phyloP scores from a whole-genome alignment of 768 basidiomycete genomes.

The Fomitopsis serialis region DNA sequence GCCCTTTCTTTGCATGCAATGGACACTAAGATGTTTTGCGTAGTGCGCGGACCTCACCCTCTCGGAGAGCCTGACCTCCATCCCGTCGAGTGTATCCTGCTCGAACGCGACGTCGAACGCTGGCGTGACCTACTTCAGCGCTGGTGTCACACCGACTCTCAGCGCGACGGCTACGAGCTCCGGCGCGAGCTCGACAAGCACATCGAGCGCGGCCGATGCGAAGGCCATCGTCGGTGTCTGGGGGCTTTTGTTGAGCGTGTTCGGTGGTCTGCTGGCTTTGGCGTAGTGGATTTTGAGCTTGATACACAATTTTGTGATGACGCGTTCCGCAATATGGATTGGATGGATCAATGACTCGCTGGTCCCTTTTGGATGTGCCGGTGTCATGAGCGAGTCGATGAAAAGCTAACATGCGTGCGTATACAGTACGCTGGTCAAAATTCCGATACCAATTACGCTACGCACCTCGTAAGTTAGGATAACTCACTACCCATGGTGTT shows the following conservation, averaged over 20 bases:
- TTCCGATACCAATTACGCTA: no score
- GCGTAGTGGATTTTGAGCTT: no score
- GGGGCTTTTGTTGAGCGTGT: conserved; percentile 11
- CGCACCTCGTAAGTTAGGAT: no score
- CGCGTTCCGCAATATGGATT: no score
- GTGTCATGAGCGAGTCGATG: no score
- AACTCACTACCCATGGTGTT: no score
- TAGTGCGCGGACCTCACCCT: conserved; percentile 82
- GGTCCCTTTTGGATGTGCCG: no score
- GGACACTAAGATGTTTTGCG: no score
- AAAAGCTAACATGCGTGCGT: no score
- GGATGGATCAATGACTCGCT: no score
- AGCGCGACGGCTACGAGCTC: background rate
- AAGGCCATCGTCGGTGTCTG: conserved; percentile 5
- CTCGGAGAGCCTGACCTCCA: conserved; percentile 38
- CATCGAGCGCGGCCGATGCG: conserved; percentile 10
- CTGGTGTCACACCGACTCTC: background rate
- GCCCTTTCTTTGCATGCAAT: background rate
- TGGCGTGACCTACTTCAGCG: background rate
- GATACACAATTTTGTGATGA: no score
- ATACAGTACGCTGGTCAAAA: no score
- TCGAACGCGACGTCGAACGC: conserved; percentile 22
- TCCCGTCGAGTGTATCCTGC: conserved; percentile 39
- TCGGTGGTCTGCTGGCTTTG: conserved; percentile 20
- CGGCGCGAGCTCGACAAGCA: conserved; percentile 1